A percentile compares a stretch with the other conserved stretches of the same genome.
phyloP scores from a whole-genome alignment of 1,139 yeast genomes.

The Scheffersomyces lignicola region DNA sequence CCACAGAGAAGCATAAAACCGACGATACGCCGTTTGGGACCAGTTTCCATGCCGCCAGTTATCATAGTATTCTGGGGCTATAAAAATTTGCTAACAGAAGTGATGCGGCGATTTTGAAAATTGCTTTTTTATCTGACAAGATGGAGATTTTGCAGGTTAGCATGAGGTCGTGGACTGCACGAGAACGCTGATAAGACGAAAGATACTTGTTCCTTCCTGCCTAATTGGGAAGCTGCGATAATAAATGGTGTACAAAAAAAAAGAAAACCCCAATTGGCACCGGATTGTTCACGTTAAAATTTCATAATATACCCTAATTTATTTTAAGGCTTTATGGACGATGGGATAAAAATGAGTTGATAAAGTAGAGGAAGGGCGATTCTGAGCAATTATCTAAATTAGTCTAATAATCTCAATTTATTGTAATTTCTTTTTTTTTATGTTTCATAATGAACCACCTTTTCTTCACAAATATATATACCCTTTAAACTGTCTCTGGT shows the following conservation, averaged over 20 bases:
- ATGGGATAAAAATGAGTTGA: background rate
- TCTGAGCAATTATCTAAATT: background rate
- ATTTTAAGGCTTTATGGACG: slow-evolving; percentile 1
- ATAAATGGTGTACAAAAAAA: background rate
- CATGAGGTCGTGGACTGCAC: background rate
- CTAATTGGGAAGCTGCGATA: slow-evolving; percentile 1
- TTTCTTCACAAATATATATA: background rate
- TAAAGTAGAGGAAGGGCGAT: background rate
- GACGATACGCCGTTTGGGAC: background rate
- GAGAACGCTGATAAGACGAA: background rate
- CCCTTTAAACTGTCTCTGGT: background rate
- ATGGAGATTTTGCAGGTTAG: slow-evolving; percentile 1
- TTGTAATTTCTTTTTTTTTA: background rate
- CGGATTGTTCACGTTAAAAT: background rate
- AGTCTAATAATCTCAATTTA: background rate
- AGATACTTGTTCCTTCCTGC: background rate
- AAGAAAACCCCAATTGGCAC: background rate
- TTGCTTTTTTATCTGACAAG: background rate
- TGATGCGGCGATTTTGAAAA: slow-evolving; percentile 1
- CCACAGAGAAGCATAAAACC: background rate
- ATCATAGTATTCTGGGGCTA: background rate
- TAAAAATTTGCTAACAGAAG: background rate
- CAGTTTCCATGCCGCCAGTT: background rate
- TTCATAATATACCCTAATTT: background rate
- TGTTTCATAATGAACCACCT: background rate